Conservation (phyloP, 352 stramenopile genomes). For the Blastocystis sp. region DNA sequence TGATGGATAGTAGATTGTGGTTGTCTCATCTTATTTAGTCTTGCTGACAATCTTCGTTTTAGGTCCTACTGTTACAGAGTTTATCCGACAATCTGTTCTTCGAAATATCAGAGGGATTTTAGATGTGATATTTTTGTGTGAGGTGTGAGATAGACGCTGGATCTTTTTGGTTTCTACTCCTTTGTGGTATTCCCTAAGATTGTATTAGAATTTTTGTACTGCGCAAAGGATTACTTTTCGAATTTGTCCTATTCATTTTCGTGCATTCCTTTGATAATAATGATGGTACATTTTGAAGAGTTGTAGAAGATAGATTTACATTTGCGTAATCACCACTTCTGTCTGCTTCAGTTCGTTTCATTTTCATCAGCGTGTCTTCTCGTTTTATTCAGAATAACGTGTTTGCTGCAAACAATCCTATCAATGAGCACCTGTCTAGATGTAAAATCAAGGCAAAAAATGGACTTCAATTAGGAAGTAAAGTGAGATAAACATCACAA, state of each 20-base stretch:
- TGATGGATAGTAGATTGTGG: neutral
- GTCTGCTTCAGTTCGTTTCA: conserved; percentile 32
- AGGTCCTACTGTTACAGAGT: neutral
- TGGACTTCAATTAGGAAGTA: conserved; percentile 42
- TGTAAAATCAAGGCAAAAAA: neutral
- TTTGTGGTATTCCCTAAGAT: conserved; percentile 49
- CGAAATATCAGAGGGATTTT: conserved; percentile 24
- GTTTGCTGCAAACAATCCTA: neutral
- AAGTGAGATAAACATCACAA: conserved; percentile 49
- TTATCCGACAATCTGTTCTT: conserved; percentile 15
- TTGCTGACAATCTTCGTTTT: conserved; percentile 10
- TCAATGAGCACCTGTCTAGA: conserved; percentile 37
- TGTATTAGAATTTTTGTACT: neutral
- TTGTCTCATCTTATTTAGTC: neutral
- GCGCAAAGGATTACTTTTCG: conserved; percentile 8
- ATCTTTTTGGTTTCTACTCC: conserved; percentile 15
- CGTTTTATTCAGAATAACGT: conserved; percentile 6
- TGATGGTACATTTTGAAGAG: neutral
- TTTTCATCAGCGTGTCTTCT: conserved; percentile 42
- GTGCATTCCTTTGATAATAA: conserved; percentile 42
- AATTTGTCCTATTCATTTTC: conserved; percentile 29
- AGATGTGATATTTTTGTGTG: neutral
- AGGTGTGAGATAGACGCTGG: neutral
- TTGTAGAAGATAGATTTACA: neutral
- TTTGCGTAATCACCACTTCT: conserved; percentile 27